Percentiles rank a stretch among this genome's conserved stretches.
Evolutionary conservation across 2,329 filamentous ascomycete species (phyloP).

Genomic region (Rasamsonia emersonii): DNA sequence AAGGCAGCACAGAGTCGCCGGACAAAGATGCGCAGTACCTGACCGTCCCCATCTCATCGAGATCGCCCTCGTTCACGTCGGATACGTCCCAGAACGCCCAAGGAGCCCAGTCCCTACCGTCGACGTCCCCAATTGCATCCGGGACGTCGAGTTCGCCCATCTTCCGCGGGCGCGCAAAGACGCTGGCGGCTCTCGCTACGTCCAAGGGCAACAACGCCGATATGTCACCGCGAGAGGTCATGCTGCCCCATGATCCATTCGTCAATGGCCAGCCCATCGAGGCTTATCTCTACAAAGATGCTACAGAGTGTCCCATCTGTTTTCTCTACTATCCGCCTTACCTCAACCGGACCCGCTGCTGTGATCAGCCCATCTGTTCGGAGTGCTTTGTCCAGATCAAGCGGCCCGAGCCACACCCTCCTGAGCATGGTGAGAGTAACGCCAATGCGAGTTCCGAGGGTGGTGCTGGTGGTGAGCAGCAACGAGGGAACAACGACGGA

Average conservation of each 20-base stretch:
- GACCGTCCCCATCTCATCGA: conserved; percentile 68
- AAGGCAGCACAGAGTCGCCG: conserved; percentile 40
- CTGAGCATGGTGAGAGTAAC: conserved; percentile 57
- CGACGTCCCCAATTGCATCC: conserved; percentile 46
- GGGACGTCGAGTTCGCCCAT: conserved; percentile 45
- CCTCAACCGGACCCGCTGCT: conserved; percentile 88
- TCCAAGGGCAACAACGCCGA: conserved; percentile 69
- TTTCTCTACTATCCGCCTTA: conserved; percentile 94
- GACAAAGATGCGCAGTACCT: conserved; percentile 60
- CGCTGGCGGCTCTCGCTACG: conserved; percentile 71
- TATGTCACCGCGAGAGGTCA: conserved; percentile 66
- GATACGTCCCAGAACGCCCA: conserved; percentile 60
- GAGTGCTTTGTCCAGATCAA: conserved; percentile 99
- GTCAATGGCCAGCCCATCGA: conserved; percentile 93
- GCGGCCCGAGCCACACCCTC: conserved; percentile 79
- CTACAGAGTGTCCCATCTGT: conserved; percentile 87
- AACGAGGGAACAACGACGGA: conserved; percentile 30
- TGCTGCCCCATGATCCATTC: conserved; percentile 70
- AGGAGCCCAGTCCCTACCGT: conserved; percentile 52
- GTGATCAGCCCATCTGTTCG: conserved; percentile 91
- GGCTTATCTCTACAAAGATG: conserved; percentile 87
- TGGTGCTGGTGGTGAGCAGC: conserved; percentile 12
- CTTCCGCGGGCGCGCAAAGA: conserved; percentile 80
- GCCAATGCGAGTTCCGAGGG: conserved; percentile 22
- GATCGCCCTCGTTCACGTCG: conserved; percentile 71